A percentile compares a stretch with the other conserved stretches of the same genome.
These are phyloP conservation scores for Leccinum truebloodii DNA, from an alignment of 768 basidiomycete species.

Conservation along the genomic window DNA sequence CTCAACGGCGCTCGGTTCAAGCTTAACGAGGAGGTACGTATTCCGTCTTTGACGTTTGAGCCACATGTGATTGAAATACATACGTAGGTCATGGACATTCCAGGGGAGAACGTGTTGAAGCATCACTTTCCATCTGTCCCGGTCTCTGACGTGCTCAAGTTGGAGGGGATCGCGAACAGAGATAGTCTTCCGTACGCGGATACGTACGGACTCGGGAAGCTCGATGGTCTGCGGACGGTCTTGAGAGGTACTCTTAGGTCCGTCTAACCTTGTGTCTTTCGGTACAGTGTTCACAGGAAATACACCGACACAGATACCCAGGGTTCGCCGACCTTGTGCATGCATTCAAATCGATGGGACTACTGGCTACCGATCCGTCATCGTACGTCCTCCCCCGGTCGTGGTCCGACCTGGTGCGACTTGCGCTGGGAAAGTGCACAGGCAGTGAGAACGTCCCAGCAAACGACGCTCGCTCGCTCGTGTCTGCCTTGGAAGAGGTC, in stretches of 20 bases:
- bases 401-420: slow-evolving; percentile 41
- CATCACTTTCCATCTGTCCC: slow-evolving; percentile 68
- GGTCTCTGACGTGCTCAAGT: slow-evolving; percentile 54
- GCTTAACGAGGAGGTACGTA: slow-evolving; percentile 53
- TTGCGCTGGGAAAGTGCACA: slow-evolving; percentile 29
- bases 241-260: slow-evolving; percentile 85
- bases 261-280: slow-evolving; percentile 2
- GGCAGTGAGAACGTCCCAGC: background rate
- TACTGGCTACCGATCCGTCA: slow-evolving; percentile 47
- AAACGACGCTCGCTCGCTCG: slow-evolving; percentile 30
- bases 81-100: slow-evolving; percentile 47
- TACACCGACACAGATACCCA: slow-evolving; percentile 58
- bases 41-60: background rate
- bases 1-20: slow-evolving; percentile 70
- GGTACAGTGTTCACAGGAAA: background rate
- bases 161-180: slow-evolving; percentile 88
- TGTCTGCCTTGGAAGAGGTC: slow-evolving; percentile 33
- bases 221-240: slow-evolving; percentile 55
- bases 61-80: background rate
- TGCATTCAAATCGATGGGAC: slow-evolving; percentile 66
- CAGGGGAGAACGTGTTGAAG: slow-evolving; percentile 54
- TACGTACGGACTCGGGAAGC: slow-evolving; percentile 57
- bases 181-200: slow-evolving; percentile 72
- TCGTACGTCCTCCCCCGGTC: slow-evolving; percentile 20
- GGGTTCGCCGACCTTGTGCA: slow-evolving; percentile 79